A percentile compares a stretch with the other conserved stretches of the same genome.
phyloP scores from a whole-genome alignment of 805 yeast genomes.

The Starmera amethionina region DNA sequence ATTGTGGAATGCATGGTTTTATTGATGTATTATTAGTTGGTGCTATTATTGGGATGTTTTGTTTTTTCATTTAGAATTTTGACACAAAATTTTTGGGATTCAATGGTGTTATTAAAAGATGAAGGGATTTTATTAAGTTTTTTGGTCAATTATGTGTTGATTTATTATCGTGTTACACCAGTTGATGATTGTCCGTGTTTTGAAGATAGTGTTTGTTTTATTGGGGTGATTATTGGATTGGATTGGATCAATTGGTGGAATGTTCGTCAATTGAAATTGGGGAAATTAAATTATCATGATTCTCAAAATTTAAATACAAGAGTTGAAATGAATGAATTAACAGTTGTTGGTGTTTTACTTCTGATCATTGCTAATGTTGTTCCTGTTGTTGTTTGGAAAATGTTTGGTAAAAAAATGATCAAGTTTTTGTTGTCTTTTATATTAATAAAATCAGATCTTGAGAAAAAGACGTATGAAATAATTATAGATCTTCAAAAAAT shows the following conservation, averaged over 20 bases:
- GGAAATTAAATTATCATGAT: too few relatives aligned
- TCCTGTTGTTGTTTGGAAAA: conserved; percentile 64
- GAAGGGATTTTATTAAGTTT: conserved; percentile 27
- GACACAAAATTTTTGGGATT: conserved; percentile 36
- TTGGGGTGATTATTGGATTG: conserved; percentile 81
- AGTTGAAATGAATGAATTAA: conserved; percentile 19
- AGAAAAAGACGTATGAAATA: too few relatives aligned
- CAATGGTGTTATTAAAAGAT: conserved; percentile 22
- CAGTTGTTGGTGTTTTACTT: conserved; percentile 7
- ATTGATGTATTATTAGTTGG: conserved; percentile 62
- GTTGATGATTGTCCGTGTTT: conserved; percentile 94
- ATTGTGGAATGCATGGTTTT: conserved; percentile 97
- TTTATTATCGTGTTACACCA: conserved; percentile 72
- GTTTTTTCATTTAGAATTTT: conserved; percentile 38
- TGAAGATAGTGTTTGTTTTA: conserved; percentile 88
- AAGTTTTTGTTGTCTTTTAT: conserved; percentile 52
- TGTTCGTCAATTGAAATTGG: conserved; percentile 13
- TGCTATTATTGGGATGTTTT: conserved; percentile 43
- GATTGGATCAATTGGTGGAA: conserved; percentile 31
- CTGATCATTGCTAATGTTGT: conserved; percentile 45
- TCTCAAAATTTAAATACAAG: conserved; percentile 7
- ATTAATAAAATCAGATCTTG: conserved; percentile 27
- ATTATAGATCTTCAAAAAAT: too few relatives aligned
- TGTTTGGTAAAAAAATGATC: conserved; percentile 56
- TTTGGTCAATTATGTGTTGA: conserved; percentile 33